These are phyloP conservation scores for Nothophaeocryptopus gaeumannii DNA, from an alignment of 2,329 filamentous ascomycete genomes.

Conservation along the genomic window DNA sequence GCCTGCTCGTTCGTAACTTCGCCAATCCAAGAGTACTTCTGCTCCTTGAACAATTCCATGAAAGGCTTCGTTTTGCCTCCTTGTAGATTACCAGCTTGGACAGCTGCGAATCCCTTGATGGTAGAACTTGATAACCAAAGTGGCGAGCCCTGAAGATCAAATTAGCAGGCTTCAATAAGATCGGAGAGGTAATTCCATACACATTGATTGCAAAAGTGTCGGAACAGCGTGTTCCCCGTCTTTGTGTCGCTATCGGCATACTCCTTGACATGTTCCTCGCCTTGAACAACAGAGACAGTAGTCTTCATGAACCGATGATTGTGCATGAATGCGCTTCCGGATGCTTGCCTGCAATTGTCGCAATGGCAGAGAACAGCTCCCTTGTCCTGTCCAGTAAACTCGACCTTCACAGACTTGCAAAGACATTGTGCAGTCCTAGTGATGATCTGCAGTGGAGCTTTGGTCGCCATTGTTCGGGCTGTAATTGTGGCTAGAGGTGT, in stretches of 20 bases:
- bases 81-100: conserved; percentile 19
- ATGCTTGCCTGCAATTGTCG: conserved; percentile 26
- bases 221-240: conserved; percentile 24
- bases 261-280: conserved; percentile 23
- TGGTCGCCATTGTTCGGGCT: conserved; percentile 4
- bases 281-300: conserved; percentile 25
- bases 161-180: background rate
- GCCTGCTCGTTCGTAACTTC: conserved; percentile 18
- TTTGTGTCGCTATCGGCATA: conserved; percentile 29
- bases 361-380: conserved; percentile 33
- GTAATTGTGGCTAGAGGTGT: background rate
- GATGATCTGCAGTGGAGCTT: conserved; percentile 11
- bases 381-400: conserved; percentile 29
- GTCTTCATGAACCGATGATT: conserved; percentile 31
- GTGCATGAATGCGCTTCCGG: conserved; percentile 30
- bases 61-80: conserved; percentile 17
- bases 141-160: conserved; percentile 18
- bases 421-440: conserved; percentile 26
- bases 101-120: conserved; percentile 20
- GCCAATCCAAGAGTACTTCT: conserved; percentile 16
- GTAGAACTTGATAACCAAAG: conserved; percentile 24
- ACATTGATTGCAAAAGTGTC: conserved; percentile 31
- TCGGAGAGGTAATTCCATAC: conserved; percentile 12
- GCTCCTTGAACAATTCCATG: conserved; percentile 20
- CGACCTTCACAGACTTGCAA: conserved; percentile 27